Base-by-base conservation (phyloP, 768 basidiomycete genomes). In the Pluteus cervinus region DNA sequence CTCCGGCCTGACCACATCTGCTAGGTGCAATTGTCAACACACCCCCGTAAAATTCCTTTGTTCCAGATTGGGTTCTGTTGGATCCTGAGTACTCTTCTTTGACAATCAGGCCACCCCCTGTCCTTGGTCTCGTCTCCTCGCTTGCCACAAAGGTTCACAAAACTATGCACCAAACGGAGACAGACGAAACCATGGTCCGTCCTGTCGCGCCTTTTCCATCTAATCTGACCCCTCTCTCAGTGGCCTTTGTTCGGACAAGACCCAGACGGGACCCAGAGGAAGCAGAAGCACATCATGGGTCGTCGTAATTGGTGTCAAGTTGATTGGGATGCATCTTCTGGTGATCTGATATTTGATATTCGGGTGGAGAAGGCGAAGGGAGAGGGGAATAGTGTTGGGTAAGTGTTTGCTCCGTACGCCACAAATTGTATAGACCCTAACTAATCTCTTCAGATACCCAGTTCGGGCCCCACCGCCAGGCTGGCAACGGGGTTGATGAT, bases 1-100 rank as follows among this genome's bases (percentile, higher is more conserved):
- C 21, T n/a, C 25, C 39, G 24, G 23, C 38, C 22, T 43, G 42
- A 16, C 29, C 20, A 16, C n/a, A 14, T 24, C 47, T 26, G 44
- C 28, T 36, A 81, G 79, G 79, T 50, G 94, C 94, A 10, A 98
- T 99, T 45, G 94, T 99, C 33, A 94, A 96, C 54, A 96, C 94
- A 0, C 73, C 73, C 4, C 92, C 94, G 84, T 83, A 53, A 54
- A 85, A 66, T 7, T 6, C 42, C 5, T 24, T 14, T 30, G 22
- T 25, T 23, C 3, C 18, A 28, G 9, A 22, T 29, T 24, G 39
- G 14, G 14, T 39, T 24, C 6, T n/a, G 12, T 15, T 35, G 7
- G 32, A 32, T 12, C 8, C 29, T 33, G 12, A 34, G 36, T 28
- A 15, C 18, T 38, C 14, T 11, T 44, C n/a, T 37, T 22, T n/a